Evolutionary conservation across 1,284 basidiomycete species (phyloP).

Genomic region (Moesziomyces globuligerus): DNA sequence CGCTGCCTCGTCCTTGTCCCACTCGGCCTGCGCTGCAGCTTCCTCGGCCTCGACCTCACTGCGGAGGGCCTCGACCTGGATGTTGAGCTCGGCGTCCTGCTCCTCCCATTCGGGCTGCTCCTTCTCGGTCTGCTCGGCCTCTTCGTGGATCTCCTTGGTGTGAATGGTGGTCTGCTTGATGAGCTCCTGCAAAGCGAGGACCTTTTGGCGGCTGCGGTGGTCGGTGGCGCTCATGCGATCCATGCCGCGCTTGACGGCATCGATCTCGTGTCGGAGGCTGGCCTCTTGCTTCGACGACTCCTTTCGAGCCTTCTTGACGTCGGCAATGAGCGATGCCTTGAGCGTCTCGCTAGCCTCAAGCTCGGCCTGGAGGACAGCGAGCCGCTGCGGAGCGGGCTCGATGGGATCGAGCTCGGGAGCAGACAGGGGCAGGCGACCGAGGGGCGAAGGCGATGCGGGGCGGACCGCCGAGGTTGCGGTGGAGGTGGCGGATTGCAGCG

Average conservation of each 20-base stretch:
- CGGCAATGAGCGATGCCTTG: slow-evolving; percentile 36
- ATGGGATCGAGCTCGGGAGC: slow-evolving; percentile 26
- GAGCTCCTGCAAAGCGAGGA: slow-evolving; percentile 57
- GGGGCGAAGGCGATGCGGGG: slow-evolving; percentile 42
- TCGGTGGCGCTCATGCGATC: slow-evolving; percentile 54
- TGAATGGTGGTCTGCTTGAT: slow-evolving; percentile 57
- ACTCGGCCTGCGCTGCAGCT: slow-evolving; percentile 24
- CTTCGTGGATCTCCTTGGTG: slow-evolving; percentile 49
- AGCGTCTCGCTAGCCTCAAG: slow-evolving; percentile 40
- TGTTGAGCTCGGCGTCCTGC: slow-evolving; percentile 30
- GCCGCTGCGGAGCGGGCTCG: slow-evolving; percentile 23
- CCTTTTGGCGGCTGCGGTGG: slow-evolving; percentile 57
- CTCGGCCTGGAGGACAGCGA: slow-evolving; percentile 39
- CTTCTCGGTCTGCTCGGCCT: slow-evolving; percentile 47
- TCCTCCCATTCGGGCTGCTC: slow-evolving; percentile 47
- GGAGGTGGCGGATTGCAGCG: background rate
- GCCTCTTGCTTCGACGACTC: slow-evolving; percentile 54
- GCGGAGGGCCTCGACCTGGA: slow-evolving; percentile 25
- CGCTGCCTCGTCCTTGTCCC: slow-evolving; percentile 42
- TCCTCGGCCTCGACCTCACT: slow-evolving; percentile 45
- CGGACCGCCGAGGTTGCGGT: slow-evolving; percentile 10
- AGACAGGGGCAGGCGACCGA: slow-evolving; percentile 29
- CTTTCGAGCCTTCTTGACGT: slow-evolving; percentile 51
- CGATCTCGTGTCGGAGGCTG: slow-evolving; percentile 55
- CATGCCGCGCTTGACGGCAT: slow-evolving; percentile 53